Evolutionary conservation across 768 basidiomycete genomes (phyloP).

Genomic region (Mycena filopes): DNA sequence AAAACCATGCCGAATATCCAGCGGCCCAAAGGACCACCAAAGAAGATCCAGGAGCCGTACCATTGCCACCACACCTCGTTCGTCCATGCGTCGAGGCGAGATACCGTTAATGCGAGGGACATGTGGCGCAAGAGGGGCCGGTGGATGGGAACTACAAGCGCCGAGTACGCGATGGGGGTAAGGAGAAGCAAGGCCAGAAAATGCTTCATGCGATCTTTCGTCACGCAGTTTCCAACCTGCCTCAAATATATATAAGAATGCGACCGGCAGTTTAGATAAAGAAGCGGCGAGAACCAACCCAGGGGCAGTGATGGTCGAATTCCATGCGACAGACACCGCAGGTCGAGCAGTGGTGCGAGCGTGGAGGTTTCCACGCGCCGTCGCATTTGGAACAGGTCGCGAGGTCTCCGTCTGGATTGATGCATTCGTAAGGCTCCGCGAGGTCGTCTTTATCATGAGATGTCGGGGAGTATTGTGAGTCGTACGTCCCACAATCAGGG

Average conservation of each 20-base stretch:
- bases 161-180: constrained; percentile 41
- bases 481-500: constrained; percentile 46
- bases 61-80: constrained; percentile 53
- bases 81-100: constrained; percentile 43
- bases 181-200: constrained; percentile 49
- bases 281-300: constrained; percentile 40
- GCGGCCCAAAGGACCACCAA: constrained; percentile 55
- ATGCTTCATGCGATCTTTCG: constrained; percentile 47
- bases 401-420: constrained; percentile 45
- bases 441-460: constrained; percentile 41
- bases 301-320: constrained; percentile 61
- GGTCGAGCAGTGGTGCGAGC: constrained; percentile 56
- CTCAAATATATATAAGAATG: not conserved
- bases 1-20: constrained; percentile 51
- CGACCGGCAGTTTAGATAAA: not conserved
- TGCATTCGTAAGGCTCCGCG: constrained; percentile 54
- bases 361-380: constrained; percentile 55
- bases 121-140: constrained; percentile 42
- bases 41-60: constrained; percentile 55
- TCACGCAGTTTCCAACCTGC: constrained; percentile 57
- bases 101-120: constrained; percentile 40
- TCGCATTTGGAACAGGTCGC: constrained; percentile 50
- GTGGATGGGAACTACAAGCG: constrained; percentile 44
- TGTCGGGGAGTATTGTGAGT: constrained; percentile 46
- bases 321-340: constrained; percentile 56